These are phyloP conservation scores for Chaetomium cochliodes DNA, from an alignment of 495 filamentous ascomycete genomes.

Conservation along the genomic window DNA sequence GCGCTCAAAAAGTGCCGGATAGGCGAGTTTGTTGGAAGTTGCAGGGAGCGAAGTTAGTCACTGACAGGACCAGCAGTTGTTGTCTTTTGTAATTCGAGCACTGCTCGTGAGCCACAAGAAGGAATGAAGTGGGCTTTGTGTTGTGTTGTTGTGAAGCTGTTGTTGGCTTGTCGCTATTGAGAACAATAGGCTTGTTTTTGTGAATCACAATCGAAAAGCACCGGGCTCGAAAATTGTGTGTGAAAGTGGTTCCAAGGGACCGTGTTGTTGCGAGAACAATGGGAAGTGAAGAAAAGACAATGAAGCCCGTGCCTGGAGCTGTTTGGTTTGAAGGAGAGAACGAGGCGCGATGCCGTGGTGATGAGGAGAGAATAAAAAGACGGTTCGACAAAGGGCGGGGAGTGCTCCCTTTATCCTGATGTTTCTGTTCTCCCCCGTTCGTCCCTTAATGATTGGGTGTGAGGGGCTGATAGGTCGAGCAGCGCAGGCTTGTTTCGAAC, in stretches of 20 bases:
- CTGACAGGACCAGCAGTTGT: slow-evolving; percentile 16
- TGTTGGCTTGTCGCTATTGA: slow-evolving; percentile 18
- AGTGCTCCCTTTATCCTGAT: slow-evolving; percentile 34
- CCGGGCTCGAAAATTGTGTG: slow-evolving; percentile 24
- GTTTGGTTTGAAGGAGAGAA: slow-evolving; percentile 24
- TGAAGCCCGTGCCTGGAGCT: slow-evolving; percentile 21
- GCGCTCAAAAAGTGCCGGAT: slow-evolving; percentile 24
- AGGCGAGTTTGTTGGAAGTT: slow-evolving; percentile 10
- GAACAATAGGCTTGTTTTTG: slow-evolving; percentile 20
- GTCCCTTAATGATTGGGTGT: slow-evolving; percentile 30
- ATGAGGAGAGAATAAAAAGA: slow-evolving; percentile 21
- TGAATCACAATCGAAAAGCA: slow-evolving; percentile 28
- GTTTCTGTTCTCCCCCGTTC: slow-evolving; percentile 29
- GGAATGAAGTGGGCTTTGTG: slow-evolving; percentile 24
- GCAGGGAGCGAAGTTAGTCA: slow-evolving; percentile 16
- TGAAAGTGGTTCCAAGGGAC: slow-evolving; percentile 13
- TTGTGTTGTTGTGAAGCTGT: too few relatives aligned
- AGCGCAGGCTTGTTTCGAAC: slow-evolving; percentile 29
- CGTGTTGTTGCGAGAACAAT: slow-evolving; percentile 15
- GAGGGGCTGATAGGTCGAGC: neutral
- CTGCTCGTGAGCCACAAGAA: slow-evolving; percentile 24
- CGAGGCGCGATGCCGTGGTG: slow-evolving; percentile 28
- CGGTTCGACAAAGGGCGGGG: slow-evolving; percentile 16
- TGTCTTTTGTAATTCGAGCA: slow-evolving; percentile 25
- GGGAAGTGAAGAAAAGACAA: slow-evolving; percentile 24